Base-by-base conservation (phyloP, 177 flowering plant genomes). In the Vitis hybrid region DNA sequence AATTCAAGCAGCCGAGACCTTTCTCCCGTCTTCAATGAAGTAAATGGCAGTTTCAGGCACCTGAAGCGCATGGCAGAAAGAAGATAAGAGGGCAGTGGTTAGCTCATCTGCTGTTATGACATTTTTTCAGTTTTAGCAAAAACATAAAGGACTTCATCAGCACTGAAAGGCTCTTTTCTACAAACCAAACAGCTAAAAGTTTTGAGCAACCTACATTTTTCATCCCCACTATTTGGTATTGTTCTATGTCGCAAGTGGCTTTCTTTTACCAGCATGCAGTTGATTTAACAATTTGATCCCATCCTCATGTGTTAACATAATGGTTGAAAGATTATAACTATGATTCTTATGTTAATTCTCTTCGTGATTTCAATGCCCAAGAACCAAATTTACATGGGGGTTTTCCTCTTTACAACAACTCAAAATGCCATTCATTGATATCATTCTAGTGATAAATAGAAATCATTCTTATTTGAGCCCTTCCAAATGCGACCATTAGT, bases 21-120 rank as follows among this genome's bases (percentile, higher is more conserved):
- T 78, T 58, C 61, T 75, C 2, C 81, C 76, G 52, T 78, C 81
- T 62, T 78, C 81, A 29, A 75, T 78, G 66, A 78, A 78, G 59
- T 64, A 75, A 55, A 78, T 78, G 1, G 78, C 75, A 60, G 73
- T 52, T 51, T 74, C 81, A 7, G 75, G 75, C 55, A 78, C 77
- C 77, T 78, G 68, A 16, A 58, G 13, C 12, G 19, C 8, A 1
- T 22, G 14, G 55, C n/a, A 22, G 15, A 49, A 18, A 57, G 50
- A 22, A 8, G 14, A 21, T 3, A 59, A 13, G 11, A 53, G 12
- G 53, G 7, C 2, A 63, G 52, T 5, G 39, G 48, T 6, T 12
- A 8, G 8, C 7, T n/a, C 5, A 53, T 12, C 56, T 53, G 15
- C 18, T 53, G 56, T n/a, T 53, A 53, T 12, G 15, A 14, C 2